A percentile compares a stretch with the other conserved stretches of the same genome.
These are phyloP conservation scores for Firmiana major DNA, from an alignment of 345 rosid species.

Conservation along the genomic window DNA sequence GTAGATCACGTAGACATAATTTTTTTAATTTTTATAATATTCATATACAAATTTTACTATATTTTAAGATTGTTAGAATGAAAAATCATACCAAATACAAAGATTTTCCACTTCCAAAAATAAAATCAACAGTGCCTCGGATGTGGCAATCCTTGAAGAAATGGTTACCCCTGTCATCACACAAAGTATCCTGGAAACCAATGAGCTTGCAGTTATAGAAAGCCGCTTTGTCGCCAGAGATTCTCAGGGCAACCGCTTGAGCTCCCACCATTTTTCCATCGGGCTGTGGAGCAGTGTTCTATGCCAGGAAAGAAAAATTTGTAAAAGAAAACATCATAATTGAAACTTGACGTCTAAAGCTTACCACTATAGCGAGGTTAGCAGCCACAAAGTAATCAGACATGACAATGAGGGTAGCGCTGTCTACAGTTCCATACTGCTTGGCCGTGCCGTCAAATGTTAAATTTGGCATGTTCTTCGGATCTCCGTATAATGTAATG, in stretches of 20 bases:
- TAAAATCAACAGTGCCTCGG: conserved; percentile 77
- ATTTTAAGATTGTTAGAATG: too few species aligned
- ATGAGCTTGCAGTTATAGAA: conserved; percentile 42
- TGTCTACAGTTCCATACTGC: conserved; percentile 54
- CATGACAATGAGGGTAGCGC: conserved; percentile 53
- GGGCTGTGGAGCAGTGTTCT: conserved; percentile 52
- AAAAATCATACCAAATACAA: conserved; percentile 32
- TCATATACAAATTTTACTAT: too few species aligned
- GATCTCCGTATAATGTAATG: conserved; percentile 48
- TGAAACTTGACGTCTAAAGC: background rate
- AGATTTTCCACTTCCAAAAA: conserved; percentile 63
- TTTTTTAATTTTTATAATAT: too few species aligned
- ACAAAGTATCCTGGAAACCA: conserved; percentile 51
- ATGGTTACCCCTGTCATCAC: conserved; percentile 56
- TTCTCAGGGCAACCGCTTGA: conserved; percentile 47
- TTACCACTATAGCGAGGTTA: conserved; percentile 48
- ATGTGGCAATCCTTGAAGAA: conserved; percentile 68
- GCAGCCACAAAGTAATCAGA: conserved; percentile 60
- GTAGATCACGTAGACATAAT: too few species aligned
- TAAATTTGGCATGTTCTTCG: conserved; percentile 35
- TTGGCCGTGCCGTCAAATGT: conserved; percentile 40
- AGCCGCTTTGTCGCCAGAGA: conserved; percentile 41
- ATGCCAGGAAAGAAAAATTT: background rate
- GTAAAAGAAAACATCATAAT: background rate
- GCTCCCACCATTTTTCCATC: conserved; percentile 25